Conservation (phyloP, 306 rosid genomes). For the Pyrus betulifolia region DNA sequence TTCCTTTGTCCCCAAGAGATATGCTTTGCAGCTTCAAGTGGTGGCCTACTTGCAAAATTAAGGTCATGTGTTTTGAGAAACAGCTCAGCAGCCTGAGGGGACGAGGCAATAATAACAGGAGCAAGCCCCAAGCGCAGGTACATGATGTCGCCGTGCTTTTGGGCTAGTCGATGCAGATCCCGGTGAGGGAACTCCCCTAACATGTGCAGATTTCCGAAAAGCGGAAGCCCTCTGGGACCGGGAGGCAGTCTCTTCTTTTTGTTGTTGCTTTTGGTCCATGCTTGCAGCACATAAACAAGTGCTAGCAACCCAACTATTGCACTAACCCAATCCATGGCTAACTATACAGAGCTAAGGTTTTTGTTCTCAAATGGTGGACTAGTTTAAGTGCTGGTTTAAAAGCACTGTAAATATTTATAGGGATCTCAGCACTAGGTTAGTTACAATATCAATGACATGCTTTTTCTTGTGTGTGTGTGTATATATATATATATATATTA, state of each 20-base stretch:
- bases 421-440: not conserved
- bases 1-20: slow-evolving; percentile 39
- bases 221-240: slow-evolving; percentile 63
- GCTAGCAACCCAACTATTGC: slow-evolving; percentile 16
- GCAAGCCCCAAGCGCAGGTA: slow-evolving; percentile 41
- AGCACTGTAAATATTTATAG: not conserved
- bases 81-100: slow-evolving; percentile 60
- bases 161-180: slow-evolving; percentile 40
- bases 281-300: slow-evolving; percentile 22
- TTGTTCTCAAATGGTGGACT: not conserved
- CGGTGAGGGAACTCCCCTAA: slow-evolving; percentile 47
- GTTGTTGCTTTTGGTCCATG: slow-evolving; percentile 18
- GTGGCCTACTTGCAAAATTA: slow-evolving; percentile 56
- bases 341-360: not conserved
- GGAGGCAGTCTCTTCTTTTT: slow-evolving; percentile 46
- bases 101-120: slow-evolving; percentile 51
- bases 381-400: not conserved
- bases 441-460: not conserved
- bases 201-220: slow-evolving; percentile 48
- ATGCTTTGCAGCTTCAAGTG: slow-evolving; percentile 24
- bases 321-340: slow-evolving; percentile 23
- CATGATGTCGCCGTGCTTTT: slow-evolving; percentile 60
- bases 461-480: not conserved
- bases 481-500: no score
- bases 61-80: slow-evolving; percentile 61